phyloP scores from a whole-genome alignment of 768 basidiomycete genomes.

The Rossbeevera mucosa region DNA sequence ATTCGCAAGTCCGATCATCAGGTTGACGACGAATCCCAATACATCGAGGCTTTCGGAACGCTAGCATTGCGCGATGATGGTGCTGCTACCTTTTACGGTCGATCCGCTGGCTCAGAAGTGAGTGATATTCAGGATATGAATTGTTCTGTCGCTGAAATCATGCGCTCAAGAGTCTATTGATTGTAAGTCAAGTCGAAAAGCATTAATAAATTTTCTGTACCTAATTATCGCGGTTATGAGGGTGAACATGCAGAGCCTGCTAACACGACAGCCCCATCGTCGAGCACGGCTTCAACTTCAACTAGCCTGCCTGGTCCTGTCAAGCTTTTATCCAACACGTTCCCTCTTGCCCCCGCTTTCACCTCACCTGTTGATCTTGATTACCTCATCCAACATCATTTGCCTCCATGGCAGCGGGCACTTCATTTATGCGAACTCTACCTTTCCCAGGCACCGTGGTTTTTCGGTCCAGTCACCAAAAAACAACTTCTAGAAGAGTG shows the following conservation, averaged over 20 bases:
- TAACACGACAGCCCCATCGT: neutral
- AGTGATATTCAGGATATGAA: slow-evolving; percentile 31
- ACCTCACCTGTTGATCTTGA: slow-evolving; percentile 38
- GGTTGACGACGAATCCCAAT: slow-evolving; percentile 41
- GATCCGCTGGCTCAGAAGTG: slow-evolving; percentile 71
- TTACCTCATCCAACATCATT: slow-evolving; percentile 43
- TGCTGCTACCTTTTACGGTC: slow-evolving; percentile 65
- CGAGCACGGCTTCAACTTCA: neutral
- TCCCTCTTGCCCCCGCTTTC: slow-evolving; percentile 46
- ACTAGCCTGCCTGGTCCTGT: slow-evolving; percentile 23
- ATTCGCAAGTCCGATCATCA: slow-evolving; percentile 18
- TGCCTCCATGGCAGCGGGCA: slow-evolving; percentile 59
- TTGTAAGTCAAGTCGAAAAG: slow-evolving; percentile 41
- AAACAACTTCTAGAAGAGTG: slow-evolving; percentile 61
- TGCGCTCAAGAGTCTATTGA: slow-evolving; percentile 45
- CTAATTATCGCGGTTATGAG: slow-evolving; percentile 11
- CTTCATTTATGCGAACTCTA: slow-evolving; percentile 61
- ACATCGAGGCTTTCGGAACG: slow-evolving; percentile 67
- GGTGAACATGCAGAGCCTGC: slow-evolving; percentile 19
- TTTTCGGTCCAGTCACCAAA: slow-evolving; percentile 66
- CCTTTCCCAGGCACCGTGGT: slow-evolving; percentile 76
- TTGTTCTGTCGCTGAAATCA: neutral
- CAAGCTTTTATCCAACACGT: slow-evolving; percentile 34
- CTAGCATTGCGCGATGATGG: slow-evolving; percentile 66
- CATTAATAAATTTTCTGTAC: neutral